These are phyloP conservation scores for Oxytropis ochrocephala DNA, from an alignment of 306 rosid genomes.

Conservation along the genomic window DNA sequence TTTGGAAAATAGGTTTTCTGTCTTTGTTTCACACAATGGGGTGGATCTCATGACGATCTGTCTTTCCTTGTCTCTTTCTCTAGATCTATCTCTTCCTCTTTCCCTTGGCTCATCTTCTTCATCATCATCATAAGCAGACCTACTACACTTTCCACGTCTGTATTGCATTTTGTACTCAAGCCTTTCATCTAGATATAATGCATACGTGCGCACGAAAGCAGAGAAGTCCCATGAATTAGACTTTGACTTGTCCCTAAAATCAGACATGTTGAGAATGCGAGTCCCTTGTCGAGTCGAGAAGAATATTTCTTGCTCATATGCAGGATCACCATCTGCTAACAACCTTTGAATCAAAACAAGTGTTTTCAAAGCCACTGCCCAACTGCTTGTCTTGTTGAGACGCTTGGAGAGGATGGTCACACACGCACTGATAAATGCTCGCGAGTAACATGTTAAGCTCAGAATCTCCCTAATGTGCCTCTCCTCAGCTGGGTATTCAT, in stretches of 20 bases:
- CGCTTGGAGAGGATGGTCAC: slow-evolving; percentile 52
- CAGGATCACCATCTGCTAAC: slow-evolving; percentile 65
- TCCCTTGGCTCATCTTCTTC: neutral
- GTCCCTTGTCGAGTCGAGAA: slow-evolving; percentile 79
- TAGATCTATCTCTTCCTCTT: neutral
- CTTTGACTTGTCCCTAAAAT: slow-evolving; percentile 34
- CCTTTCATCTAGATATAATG: slow-evolving; percentile 71
- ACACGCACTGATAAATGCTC: slow-evolving; percentile 50
- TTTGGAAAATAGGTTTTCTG: slow-evolving; percentile 52
- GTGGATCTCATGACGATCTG: slow-evolving; percentile 22
- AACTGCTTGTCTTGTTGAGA: slow-evolving; percentile 59
- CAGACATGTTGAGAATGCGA: slow-evolving; percentile 80
- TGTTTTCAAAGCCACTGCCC: slow-evolving; percentile 79
- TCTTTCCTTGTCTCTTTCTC: slow-evolving; percentile 7
- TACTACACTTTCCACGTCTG: slow-evolving; percentile 50
- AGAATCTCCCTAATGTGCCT: slow-evolving; percentile 58
- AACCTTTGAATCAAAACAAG: slow-evolving; percentile 64
- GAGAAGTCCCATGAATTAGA: slow-evolving; percentile 56
- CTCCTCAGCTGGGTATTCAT: slow-evolving; percentile 72
- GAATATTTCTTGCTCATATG: slow-evolving; percentile 79
- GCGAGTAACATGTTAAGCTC: slow-evolving; percentile 72
- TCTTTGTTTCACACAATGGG: slow-evolving; percentile 46
- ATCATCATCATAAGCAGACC: slow-evolving; percentile 30
- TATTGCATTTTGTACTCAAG: slow-evolving; percentile 79
- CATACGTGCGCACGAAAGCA: slow-evolving; percentile 69